These are phyloP conservation scores for Cystobasidium pallidum DNA, from an alignment of 1,284 basidiomycete species.

Conservation along the genomic window DNA sequence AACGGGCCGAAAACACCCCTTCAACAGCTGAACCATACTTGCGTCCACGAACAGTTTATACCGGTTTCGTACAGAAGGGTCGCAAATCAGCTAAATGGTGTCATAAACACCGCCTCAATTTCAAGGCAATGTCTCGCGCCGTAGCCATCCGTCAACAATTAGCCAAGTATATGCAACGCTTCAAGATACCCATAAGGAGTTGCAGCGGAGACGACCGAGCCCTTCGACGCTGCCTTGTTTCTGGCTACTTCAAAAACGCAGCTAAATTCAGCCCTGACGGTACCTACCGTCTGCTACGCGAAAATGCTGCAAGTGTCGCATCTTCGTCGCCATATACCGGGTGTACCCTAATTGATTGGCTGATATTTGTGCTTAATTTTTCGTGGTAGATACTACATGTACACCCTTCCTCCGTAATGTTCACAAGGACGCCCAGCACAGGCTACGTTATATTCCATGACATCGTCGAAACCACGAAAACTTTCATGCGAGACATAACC, in stretches of 20 bases:
- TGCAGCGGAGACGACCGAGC: constrained; percentile 69
- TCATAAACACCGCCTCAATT: constrained; percentile 85
- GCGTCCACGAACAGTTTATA: constrained; percentile 67
- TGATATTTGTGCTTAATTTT: too few relatives aligned
- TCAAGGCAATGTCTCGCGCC: constrained; percentile 87
- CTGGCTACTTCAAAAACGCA: constrained; percentile 91
- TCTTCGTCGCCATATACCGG: not conserved
- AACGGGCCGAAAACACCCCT: too few relatives aligned
- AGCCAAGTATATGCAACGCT: constrained; percentile 87
- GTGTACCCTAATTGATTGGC: too few relatives aligned
- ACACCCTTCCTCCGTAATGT: constrained; percentile 91
- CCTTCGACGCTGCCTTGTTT: constrained; percentile 80
- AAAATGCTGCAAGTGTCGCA: constrained; percentile 67
- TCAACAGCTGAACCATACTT: not conserved
- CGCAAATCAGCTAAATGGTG: constrained; percentile 84
- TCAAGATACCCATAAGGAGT: constrained; percentile 68
- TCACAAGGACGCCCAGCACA: constrained; percentile 83
- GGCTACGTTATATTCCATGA: constrained; percentile 96
- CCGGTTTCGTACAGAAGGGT: constrained; percentile 77
- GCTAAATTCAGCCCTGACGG: constrained; percentile 65
- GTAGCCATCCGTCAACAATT: constrained; percentile 89
- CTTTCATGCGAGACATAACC: constrained; percentile 63
- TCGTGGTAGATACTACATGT: constrained; percentile 72
- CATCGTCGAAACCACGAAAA: constrained; percentile 92
- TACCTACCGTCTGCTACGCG: constrained; percentile 74